phyloP scores from a whole-genome alignment of 2,329 filamentous ascomycete genomes.

The Colletotrichum sp. region DNA sequence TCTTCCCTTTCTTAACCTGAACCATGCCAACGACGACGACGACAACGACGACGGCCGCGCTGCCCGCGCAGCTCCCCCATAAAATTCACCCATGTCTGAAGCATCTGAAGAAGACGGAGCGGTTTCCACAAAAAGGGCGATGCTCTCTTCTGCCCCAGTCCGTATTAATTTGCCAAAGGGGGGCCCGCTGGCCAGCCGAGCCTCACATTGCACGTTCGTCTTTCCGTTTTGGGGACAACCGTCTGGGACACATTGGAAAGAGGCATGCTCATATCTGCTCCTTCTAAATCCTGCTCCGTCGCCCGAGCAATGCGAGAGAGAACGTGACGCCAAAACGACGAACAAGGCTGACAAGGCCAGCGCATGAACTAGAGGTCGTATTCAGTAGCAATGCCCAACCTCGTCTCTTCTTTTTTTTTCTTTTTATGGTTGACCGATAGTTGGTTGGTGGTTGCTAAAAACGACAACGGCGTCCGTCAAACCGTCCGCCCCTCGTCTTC shows the following conservation, averaged over 20 bases:
- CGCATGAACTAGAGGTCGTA: background rate
- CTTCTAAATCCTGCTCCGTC: background rate
- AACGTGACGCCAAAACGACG: background rate
- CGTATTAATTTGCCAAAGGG: constrained; percentile 13
- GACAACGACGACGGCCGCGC: background rate
- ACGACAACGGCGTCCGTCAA: background rate
- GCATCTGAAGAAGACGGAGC: background rate
- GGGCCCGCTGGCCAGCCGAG: constrained; percentile 6
- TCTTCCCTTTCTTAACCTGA: background rate
- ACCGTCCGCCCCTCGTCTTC: background rate
- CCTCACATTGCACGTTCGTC: constrained; percentile 3
- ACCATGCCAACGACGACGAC: background rate
- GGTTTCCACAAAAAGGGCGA: background rate
- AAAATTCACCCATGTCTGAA: background rate
- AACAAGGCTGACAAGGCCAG: background rate
- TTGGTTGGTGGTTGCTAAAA: background rate
- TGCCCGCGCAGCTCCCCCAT: background rate
- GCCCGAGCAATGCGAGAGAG: constrained; percentile 6
- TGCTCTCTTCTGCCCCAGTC: background rate
- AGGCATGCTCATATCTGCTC: background rate
- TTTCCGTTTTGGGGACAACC: constrained; percentile 11
- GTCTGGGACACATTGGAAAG: background rate
- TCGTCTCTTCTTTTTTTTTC: background rate
- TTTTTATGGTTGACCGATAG: background rate
- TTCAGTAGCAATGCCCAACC: background rate